Evolutionary conservation across 2,329 filamentous ascomycete genomes (phyloP).

Genomic region (Diplodia corticola): DNA sequence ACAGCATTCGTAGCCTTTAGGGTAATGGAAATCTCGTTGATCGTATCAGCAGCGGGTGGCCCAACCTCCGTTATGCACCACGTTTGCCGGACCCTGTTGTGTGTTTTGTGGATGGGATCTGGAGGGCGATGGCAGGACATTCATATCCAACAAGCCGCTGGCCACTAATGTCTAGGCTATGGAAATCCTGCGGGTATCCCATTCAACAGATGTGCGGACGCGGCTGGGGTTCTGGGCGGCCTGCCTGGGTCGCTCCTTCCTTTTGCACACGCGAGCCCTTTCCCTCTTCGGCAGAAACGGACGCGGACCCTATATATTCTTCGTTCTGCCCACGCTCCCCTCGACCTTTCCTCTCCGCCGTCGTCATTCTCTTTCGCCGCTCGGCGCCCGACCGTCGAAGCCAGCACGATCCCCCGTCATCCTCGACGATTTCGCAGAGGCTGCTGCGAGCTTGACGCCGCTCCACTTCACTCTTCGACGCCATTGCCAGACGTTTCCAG

Average conservation of each 20-base stretch:
- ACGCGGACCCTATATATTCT: not conserved
- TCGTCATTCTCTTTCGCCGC: not conserved
- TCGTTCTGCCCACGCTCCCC: not conserved
- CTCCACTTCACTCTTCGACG: not conserved
- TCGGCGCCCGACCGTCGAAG: not conserved
- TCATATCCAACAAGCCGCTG: not conserved
- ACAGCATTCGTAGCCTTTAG: conserved; percentile 14
- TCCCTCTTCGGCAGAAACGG: not conserved
- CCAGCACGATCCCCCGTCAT: not conserved
- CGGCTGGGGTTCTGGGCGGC: not conserved
- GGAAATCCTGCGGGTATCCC: not conserved
- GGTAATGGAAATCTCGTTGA: conserved; percentile 19
- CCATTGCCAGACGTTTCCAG: not conserved
- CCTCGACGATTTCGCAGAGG: not conserved
- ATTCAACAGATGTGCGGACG: not conserved
- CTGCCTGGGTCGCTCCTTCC: not conserved
- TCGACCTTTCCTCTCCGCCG: not conserved
- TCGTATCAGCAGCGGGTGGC: not conserved
- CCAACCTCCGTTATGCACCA: not conserved
- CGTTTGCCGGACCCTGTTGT: not conserved
- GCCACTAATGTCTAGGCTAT: not conserved
- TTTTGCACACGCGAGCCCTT: not conserved
- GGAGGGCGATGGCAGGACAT: not conserved
- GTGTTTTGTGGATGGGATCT: not conserved
- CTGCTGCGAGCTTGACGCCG: not conserved